A percentile compares a stretch with the other conserved stretches of the same genome.
phyloP scores from a whole-genome alignment of 257 asterid genomes.

The Euphrasia confusa region DNA sequence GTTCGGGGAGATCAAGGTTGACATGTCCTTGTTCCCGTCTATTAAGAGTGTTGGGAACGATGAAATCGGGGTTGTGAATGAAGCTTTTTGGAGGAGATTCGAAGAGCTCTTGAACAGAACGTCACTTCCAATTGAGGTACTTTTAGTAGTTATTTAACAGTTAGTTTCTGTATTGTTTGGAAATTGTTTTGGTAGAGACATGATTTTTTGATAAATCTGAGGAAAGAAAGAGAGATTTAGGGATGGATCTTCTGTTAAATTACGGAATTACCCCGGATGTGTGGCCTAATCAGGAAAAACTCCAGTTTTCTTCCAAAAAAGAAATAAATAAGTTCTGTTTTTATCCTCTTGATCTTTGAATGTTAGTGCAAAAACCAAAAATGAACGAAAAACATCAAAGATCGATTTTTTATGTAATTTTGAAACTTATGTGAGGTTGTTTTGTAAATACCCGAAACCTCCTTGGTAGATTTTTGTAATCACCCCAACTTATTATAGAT shows the following conservation, averaged over 20 bases:
- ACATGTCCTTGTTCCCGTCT: conserved; percentile 46
- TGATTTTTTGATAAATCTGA: neutral
- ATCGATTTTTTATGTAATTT: too few relatives aligned
- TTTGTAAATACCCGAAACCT: neutral
- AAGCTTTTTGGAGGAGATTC: conserved; percentile 56
- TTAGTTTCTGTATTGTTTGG: neutral
- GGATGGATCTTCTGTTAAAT: neutral
- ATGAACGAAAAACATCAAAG: neutral
- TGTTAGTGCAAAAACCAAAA: neutral
- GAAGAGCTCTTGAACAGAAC: conserved; percentile 39
- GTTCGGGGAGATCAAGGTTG: conserved; percentile 59
- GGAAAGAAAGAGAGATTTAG: neutral
- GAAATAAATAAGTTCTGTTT: too few relatives aligned
- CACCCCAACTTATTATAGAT: neutral
- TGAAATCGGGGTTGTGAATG: conserved; percentile 55
- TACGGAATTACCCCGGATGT: neutral
- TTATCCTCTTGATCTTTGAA: neutral
- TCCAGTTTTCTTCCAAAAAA: neutral
- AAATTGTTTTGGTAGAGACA: neutral
- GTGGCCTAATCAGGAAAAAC: neutral
- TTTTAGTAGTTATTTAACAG: neutral
- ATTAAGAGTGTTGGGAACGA: conserved; percentile 55
- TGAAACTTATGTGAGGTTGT: neutral
- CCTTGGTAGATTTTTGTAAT: neutral
- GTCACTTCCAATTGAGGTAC: conserved; percentile 59